Base-by-base conservation (phyloP, 768 basidiomycete genomes). In the Agrocybe praecox region DNA sequence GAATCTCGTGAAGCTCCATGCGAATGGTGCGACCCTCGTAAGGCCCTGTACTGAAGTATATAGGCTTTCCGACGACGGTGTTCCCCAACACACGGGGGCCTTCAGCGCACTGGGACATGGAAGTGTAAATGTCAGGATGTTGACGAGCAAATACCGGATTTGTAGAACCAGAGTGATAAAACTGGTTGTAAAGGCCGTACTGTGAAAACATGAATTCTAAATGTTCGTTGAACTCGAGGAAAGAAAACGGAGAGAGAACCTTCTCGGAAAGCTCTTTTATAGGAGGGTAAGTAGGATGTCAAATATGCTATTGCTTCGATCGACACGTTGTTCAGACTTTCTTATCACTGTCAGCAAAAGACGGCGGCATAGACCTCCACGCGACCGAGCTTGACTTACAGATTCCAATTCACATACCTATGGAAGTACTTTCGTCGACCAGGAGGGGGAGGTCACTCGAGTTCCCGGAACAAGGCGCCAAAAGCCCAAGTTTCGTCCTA, bases 11-110 rank as follows among this genome's bases (percentile, higher is more conserved):
- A 24, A 84, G 73, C 67, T 83, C 77, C 64, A 79, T 80, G 29
- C 83, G 80, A 51, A 86, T 76, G 1, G 79, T 82, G 34, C 74
- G 76, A 22, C 86, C 87, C 45, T 79, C 72, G 67, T 89, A 86
- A 60, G 84, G 85, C 40, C 89, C 90, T 51, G 74, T 72, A 15
- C 69, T 69, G 62, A 85, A 90, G 57, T 73, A 74, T 45, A 87
- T 83, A 4, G 85, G 85, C 34, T 62, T 72, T 52, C 81, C 81
- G 60, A 83, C 77, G 56, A 71, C 63, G 61, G 69, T 65, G 43
- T 67, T 46, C 26, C 42, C 43, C 2, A 49, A 53, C 17, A 19
- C 15, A 8, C 48, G 54, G 42, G 43, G 45, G 10, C 19, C 19
- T 21, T 34, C 21, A 24, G 45, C 32, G 11, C 22, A 26, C 15